Percentiles rank a stretch among this genome's conserved stretches.
These are phyloP conservation scores for Macrophomina phaseolina DNA, from an alignment of 2,329 filamentous ascomycete genomes.

Conservation along the genomic window DNA sequence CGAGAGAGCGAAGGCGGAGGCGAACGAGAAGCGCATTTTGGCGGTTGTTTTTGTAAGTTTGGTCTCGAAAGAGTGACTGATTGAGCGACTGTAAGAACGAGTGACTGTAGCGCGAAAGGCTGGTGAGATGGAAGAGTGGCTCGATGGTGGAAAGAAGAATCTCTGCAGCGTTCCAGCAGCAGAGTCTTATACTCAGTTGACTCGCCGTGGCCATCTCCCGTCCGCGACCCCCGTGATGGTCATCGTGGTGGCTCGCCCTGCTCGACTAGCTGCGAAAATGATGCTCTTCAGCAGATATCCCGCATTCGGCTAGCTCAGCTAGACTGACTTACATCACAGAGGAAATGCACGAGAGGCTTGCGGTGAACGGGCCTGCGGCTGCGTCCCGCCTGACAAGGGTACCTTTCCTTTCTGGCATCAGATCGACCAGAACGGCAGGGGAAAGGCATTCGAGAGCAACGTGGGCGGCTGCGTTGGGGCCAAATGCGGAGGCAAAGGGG, in stretches of 20 bases:
- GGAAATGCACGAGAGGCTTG: conserved; percentile 2
- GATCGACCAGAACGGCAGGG: conserved; percentile 20
- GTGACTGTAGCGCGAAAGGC: conserved; percentile 19
- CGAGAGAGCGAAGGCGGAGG: conserved; percentile 26
- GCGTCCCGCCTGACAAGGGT: neutral
- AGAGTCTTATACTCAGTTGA: conserved; percentile 26
- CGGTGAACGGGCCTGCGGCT: conserved; percentile 19
- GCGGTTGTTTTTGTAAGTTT: conserved; percentile 18
- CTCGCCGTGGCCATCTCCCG: conserved; percentile 20
- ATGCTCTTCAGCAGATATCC: conserved; percentile 26
- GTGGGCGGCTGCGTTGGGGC: neutral
- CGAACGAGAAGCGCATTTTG: conserved; percentile 28
- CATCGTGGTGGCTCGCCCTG: conserved; percentile 9
- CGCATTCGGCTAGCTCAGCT: neutral
- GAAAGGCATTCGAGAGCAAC: neutral
- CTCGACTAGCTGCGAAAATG: conserved; percentile 19
- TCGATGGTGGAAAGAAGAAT: conserved; percentile 27
- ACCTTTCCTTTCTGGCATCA: neutral
- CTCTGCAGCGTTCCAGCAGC: conserved; percentile 9
- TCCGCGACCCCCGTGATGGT: conserved; percentile 10
- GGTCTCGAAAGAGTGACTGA: conserved; percentile 28
- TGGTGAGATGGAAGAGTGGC: conserved; percentile 25
- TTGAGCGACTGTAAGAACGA: conserved; percentile 10
- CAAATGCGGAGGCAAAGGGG: conserved; percentile 16
- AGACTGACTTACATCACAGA: conserved; percentile 14